Evolutionary conservation across 768 basidiomycete genomes (phyloP), one percentile per base, ranked within the genome.

Genomic region (Mycena venus): DNA sequence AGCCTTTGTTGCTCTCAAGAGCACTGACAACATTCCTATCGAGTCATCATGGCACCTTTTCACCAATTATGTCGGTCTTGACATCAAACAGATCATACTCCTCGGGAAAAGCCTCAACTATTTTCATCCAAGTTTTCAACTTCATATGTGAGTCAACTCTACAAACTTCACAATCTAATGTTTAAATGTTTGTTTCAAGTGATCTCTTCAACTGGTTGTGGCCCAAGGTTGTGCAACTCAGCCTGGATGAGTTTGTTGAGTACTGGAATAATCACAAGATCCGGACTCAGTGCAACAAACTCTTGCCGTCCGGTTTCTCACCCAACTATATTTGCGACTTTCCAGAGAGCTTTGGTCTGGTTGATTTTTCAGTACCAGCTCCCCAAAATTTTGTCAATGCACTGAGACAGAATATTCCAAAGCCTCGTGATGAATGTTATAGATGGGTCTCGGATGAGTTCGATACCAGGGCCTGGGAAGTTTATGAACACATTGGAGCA

Each of bases 141-240:
- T 74, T 32, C 73, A 74, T 36, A 51, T 74, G 73, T 74, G 31
- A 3, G 67, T 59, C 17, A 4, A 25, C 4, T 27, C n/a, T n/a
- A n/a, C n/a, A n/a, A n/a, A n/a, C n/a, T 53, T 49, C n/a, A 6
- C 23, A 27, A 31, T 29, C 31, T 31, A n/a, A n/a, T n/a, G n/a
- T 34, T 7, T 27, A 12, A 9, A 21, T 19, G 11, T 21, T 44
- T 42, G 40, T 69, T 17, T 32, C 47, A 79, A 63, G 78, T 15
- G 19, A 77, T 36, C 64, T 80, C 5, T 80, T 80, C 53, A 60
- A 79, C 19, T 82, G 79, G 80, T 64, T 82, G 3, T 82, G 81
- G 81, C 77, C 77, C 6, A 72, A 70, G n/a, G 73, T 82, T 32
- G 49, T 81, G 17, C 79, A 82, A 51, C 25, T 53, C 10, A 47